These are phyloP conservation scores for Podaxis sp. DNA, from an alignment of 768 basidiomycete genomes.

Conservation along the genomic window DNA sequence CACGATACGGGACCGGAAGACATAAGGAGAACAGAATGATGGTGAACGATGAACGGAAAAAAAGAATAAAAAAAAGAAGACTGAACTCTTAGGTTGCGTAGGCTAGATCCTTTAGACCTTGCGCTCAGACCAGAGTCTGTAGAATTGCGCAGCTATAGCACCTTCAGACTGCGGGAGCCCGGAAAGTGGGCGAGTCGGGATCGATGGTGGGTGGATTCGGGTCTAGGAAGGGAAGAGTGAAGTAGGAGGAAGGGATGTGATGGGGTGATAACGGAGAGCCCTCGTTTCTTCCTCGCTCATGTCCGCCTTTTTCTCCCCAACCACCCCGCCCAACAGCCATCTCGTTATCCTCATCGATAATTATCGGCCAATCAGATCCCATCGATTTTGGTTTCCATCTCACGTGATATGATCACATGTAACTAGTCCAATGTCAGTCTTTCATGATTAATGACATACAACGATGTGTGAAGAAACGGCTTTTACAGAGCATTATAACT, in stretches of 20 bases:
- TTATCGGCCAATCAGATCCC: slow-evolving; percentile 6
- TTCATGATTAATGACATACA: too few species aligned
- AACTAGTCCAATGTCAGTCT: not conserved
- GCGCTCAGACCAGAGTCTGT: not conserved
- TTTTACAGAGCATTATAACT: not conserved
- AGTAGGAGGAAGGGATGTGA: not conserved
- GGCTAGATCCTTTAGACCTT: not conserved
- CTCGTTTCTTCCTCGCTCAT: not conserved
- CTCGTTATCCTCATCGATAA: slow-evolving; percentile 3
- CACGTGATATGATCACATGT: not conserved
- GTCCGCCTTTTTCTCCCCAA: not conserved
- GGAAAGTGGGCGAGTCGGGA: not conserved
- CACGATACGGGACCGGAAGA: not conserved
- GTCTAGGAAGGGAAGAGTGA: not conserved
- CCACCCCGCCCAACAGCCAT: not conserved
- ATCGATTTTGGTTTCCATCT: slow-evolving; percentile 1
- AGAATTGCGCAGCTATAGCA: not conserved
- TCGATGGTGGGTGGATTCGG: not conserved
- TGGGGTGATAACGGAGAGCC: slow-evolving; percentile 4
- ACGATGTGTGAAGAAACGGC: not conserved
- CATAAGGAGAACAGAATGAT: not conserved
- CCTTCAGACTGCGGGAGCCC: not conserved
- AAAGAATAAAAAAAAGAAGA: not conserved
- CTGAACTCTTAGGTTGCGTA: slow-evolving; percentile 5
- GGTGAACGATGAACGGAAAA: not conserved